Evolutionary conservation across 352 stramenopile species (phyloP).

Genomic region (Thraustochytrium striatum): DNA sequence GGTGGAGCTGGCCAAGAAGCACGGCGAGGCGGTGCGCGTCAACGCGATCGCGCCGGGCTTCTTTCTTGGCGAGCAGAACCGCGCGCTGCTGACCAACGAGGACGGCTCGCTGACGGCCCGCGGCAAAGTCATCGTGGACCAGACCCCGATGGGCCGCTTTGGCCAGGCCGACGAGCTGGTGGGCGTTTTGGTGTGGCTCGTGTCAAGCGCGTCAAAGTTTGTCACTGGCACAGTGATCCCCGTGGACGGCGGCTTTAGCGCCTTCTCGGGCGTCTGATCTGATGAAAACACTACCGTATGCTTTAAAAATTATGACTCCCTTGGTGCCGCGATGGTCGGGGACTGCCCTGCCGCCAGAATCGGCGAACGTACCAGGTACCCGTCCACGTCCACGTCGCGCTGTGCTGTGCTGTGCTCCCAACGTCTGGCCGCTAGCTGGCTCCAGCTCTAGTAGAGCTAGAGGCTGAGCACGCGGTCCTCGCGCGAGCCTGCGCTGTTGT

Average conservation of each 20-base stretch:
- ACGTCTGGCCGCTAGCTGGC: too few relatives aligned
- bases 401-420: too few relatives aligned
- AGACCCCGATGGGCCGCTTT: conserved; percentile 41
- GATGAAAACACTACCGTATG: too few relatives aligned
- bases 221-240: conserved; percentile 43
- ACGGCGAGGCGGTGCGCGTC: conserved; percentile 22
- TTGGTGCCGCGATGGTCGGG: too few relatives aligned
- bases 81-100: conserved; percentile 39
- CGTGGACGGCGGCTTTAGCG: conserved; percentile 37
- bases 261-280: conserved; percentile 42
- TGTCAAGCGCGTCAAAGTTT: conserved; percentile 26
- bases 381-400: too few relatives aligned
- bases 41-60: conserved; percentile 47
- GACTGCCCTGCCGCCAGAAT: too few relatives aligned
- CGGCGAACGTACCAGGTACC: too few relatives aligned
- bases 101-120: conserved; percentile 40
- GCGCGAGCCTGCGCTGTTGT: too few relatives aligned
- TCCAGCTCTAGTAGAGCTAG: too few relatives aligned
- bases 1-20: conserved; percentile 45
- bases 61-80: conserved; percentile 49
- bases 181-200: conserved; percentile 24
- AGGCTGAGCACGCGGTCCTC: too few relatives aligned
- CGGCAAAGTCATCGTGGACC: conserved; percentile 26
- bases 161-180: conserved; percentile 43
- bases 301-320: too few relatives aligned